Evolutionary conservation across 768 basidiomycete species (phyloP).

Genomic region (Botryobasidium botryosum): DNA sequence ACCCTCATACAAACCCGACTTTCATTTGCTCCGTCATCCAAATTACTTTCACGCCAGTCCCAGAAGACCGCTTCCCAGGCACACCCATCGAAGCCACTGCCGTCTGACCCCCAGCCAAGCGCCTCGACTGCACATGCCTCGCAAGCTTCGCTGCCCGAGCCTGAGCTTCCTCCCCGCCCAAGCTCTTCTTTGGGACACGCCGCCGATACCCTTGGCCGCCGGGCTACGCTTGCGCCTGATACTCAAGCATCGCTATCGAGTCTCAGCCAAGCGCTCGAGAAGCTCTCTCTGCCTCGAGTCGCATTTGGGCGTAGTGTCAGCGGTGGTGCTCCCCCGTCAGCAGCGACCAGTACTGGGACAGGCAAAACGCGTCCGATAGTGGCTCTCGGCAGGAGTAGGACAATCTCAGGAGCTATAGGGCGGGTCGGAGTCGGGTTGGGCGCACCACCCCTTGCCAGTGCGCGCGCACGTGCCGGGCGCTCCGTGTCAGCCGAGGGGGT

Average conservation of each 20-base stretch:
- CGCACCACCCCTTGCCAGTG: conserved; percentile 12
- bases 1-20: too few species aligned
- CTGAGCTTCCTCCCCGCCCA: not conserved
- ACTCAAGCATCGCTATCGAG: conserved; percentile 35
- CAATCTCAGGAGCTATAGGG: conserved; percentile 28
- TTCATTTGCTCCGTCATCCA: too few species aligned
- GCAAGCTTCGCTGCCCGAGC: too few species aligned
- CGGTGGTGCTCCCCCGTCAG: too few species aligned
- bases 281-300: conserved; percentile 45
- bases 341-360: conserved; percentile 52
- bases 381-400: conserved; percentile 14
- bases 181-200: not conserved
- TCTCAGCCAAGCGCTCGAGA: conserved; percentile 50
- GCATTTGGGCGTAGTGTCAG: too few species aligned
- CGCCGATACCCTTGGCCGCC: not conserved
- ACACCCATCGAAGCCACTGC: too few species aligned
- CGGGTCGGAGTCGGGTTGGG: conserved; percentile 26
- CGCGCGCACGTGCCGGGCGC: not conserved
- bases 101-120: conserved; percentile 1
- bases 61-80: too few species aligned
- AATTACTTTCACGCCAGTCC: too few species aligned
- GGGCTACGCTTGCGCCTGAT: conserved; percentile 4
- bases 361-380: not conserved
- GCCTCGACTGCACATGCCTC: not conserved
- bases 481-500: too few species aligned